Evolutionary conservation across 108 stramenopile species (phyloP).

Genomic region (Cyclotella kingstonii): DNA sequence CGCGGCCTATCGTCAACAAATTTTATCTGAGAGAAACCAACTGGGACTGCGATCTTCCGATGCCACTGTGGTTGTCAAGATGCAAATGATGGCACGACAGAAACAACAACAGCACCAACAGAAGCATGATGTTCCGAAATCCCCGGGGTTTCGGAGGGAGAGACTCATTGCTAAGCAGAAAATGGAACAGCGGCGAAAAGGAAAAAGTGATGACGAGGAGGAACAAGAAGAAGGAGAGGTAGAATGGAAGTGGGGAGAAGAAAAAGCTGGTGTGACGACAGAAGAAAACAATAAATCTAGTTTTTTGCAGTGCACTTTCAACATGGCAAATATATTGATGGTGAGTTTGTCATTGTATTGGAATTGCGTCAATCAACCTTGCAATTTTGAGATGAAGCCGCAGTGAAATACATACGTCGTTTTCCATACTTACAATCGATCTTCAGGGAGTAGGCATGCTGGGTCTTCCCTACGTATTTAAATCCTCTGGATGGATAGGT

Average conservation of each 20-base stretch:
- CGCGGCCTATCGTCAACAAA: conserved; percentile 54
- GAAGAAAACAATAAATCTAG: conserved; percentile 50
- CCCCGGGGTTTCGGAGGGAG: conserved; percentile 35
- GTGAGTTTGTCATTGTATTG: conserved; percentile 8
- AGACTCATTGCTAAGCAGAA: conserved; percentile 30
- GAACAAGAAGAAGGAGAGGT: conserved; percentile 1
- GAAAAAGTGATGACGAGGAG: conserved; percentile 20
- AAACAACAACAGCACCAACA: conserved; percentile 4
- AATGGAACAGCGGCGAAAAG: too few relatives aligned
- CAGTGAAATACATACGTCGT: too few relatives aligned
- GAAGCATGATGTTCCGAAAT: conserved; percentile 23
- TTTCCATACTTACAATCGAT: too few relatives aligned
- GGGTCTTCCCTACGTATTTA: conserved; percentile 65
- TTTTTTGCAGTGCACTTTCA: conserved; percentile 63
- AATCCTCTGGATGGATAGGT: conserved; percentile 62
- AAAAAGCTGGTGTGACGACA: background rate
- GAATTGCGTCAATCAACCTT: background rate
- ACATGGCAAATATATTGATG: conserved; percentile 81
- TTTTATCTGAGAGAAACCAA: conserved; percentile 18
- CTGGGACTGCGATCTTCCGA: conserved; percentile 28
- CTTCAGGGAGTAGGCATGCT: conserved; percentile 70
- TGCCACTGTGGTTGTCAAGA: conserved; percentile 15
- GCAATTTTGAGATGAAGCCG: too few relatives aligned
- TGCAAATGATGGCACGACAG: conserved; percentile 13
- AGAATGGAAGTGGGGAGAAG: background rate